Evolutionary conservation across 257 asterid genomes (phyloP).

Genomic region (Osmanthus fragrans): DNA sequence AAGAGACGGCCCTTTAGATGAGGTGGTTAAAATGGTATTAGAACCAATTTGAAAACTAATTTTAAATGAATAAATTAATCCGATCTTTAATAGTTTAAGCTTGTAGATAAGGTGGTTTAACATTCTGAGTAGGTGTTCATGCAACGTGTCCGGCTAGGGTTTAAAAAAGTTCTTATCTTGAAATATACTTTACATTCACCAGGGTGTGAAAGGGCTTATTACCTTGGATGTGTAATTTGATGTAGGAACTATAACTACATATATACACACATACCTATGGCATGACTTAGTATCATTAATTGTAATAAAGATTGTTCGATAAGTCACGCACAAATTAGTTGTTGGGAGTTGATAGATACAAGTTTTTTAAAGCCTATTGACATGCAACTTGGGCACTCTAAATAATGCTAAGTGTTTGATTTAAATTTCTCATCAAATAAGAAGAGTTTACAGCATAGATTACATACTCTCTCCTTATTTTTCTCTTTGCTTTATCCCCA

Average conservation of each 20-base stretch:
- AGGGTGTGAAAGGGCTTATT: background rate
- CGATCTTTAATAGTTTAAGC: background rate
- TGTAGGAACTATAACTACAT: background rate
- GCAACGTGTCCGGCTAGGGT: too few relatives aligned
- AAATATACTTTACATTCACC: background rate
- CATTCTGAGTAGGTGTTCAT: too few relatives aligned
- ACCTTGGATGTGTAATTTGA: background rate
- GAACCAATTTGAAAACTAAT: too few relatives aligned
- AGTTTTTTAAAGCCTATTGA: constrained; percentile 34
- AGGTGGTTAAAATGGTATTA: too few relatives aligned
- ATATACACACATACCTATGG: constrained; percentile 1
- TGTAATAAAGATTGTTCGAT: too few relatives aligned
- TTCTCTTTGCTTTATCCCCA: too few relatives aligned
- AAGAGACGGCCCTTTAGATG: too few relatives aligned
- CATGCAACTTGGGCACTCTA: constrained; percentile 33
- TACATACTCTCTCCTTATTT: background rate
- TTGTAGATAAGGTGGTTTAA: too few relatives aligned
- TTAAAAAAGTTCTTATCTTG: background rate
- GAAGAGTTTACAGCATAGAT: constrained; percentile 10
- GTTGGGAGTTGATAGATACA: constrained; percentile 59
- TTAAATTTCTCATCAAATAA: constrained; percentile 12
- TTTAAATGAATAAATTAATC: too few relatives aligned
- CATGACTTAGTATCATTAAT: background rate
- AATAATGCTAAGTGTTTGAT: constrained; percentile 8
- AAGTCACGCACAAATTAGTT: constrained; percentile 38